Conservation (phyloP, 345 rosid species). For the Trapa bicornis region DNA sequence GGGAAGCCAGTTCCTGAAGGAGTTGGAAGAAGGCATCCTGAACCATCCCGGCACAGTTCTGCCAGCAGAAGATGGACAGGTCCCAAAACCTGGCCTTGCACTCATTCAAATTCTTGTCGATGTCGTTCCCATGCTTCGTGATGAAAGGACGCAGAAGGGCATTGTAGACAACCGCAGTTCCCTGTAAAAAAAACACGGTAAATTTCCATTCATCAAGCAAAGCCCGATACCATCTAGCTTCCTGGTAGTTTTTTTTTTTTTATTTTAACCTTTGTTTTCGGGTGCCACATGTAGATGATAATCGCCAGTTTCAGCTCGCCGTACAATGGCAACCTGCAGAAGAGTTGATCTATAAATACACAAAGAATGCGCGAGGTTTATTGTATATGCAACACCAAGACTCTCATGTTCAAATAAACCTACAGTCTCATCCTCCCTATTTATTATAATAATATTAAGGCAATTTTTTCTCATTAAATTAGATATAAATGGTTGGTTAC, state of each 20-base stretch:
- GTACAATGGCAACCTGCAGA: conserved; percentile 72
- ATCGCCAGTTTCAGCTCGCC: conserved; percentile 68
- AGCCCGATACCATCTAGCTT: background rate
- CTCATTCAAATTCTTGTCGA: conserved; percentile 63
- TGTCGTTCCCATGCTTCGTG: conserved; percentile 49
- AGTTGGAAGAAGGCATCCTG: conserved; percentile 42
- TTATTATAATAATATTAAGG: no score
- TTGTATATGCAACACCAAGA: no score
- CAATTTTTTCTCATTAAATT: no score
- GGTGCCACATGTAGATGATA: conserved; percentile 76
- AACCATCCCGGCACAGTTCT: conserved; percentile 38
- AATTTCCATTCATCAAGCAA: background rate
- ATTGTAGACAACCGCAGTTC: conserved; percentile 50
- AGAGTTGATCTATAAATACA: background rate
- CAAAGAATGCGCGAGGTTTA: background rate
- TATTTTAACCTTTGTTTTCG: conserved; percentile 63
- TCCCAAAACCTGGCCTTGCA: conserved; percentile 61
- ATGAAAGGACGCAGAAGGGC: conserved; percentile 45
- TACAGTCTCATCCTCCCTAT: no score
- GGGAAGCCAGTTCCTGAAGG: conserved; percentile 38
- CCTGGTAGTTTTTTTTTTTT: background rate
- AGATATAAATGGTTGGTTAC: no score
- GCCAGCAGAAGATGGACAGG: conserved; percentile 48
- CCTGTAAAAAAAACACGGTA: conserved; percentile 22
- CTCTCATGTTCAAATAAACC: no score